Percentiles rank a stretch among this genome's conserved stretches.
Evolutionary conservation across 179 eudicot species (phyloP).

Genomic region (Silene coronaria): DNA sequence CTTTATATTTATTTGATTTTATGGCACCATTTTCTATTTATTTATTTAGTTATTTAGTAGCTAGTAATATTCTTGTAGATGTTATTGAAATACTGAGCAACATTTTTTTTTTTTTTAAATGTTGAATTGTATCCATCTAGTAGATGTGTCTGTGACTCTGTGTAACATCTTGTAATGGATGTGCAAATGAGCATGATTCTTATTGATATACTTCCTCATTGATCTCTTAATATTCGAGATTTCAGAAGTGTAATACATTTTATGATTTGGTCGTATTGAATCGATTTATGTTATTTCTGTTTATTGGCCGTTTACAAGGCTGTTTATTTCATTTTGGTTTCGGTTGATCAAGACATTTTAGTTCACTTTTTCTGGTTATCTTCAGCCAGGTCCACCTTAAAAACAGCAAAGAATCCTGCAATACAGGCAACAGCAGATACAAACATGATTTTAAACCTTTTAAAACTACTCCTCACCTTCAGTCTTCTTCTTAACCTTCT

Average conservation of each 20-base stretch:
- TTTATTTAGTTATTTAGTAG: background rate
- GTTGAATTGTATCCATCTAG: too few relatives aligned
- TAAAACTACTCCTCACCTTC: conserved; percentile 44
- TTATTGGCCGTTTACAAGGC: background rate
- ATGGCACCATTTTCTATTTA: background rate
- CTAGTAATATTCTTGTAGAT: background rate
- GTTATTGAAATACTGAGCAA: background rate
- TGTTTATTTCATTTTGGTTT: background rate
- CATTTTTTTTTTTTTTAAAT: too few relatives aligned
- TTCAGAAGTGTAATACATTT: background rate
- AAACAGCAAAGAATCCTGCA: background rate
- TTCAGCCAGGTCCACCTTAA: background rate
- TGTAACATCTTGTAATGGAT: too few relatives aligned
- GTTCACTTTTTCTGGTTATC: background rate
- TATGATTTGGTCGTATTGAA: background rate
- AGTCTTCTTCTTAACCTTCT: conserved; percentile 46
- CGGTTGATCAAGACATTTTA: background rate
- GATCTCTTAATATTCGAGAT: background rate
- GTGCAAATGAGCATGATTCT: too few relatives aligned
- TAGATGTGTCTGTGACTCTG: too few relatives aligned
- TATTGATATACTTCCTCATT: too few relatives aligned
- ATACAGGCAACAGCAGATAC: background rate
- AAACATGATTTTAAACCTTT: conserved; percentile 10
- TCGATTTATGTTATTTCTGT: background rate
- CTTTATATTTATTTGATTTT: background rate